Conservation (phyloP, 768 basidiomycete species). For the Cubamyces sp. region DNA sequence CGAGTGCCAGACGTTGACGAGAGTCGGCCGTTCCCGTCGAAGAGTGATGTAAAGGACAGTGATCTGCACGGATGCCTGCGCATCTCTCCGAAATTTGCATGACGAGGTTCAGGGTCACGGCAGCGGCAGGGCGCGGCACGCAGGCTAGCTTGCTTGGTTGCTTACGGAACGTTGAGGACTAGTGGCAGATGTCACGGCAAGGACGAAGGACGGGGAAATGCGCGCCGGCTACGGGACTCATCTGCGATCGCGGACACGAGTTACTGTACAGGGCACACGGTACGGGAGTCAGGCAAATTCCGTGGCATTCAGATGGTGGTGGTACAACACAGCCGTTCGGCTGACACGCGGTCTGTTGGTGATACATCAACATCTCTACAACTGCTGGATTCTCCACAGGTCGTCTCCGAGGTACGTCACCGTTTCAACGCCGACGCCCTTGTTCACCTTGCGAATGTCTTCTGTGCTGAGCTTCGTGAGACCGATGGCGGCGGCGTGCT, state of each 20-base stretch:
- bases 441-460: constrained; percentile 89
- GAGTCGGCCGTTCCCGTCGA: constrained; percentile 5
- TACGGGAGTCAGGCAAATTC: not conserved
- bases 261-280: not conserved
- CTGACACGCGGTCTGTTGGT: constrained; percentile 7
- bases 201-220: too few species aligned
- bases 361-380: constrained; percentile 43
- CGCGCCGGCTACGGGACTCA: too few species aligned
- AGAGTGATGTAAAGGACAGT: not conserved
- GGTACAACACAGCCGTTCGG: constrained; percentile 9
- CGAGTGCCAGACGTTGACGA: not conserved
- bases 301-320: constrained; percentile 1
- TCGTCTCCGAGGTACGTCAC: constrained; percentile 89
- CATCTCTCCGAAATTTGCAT: constrained; percentile 8
- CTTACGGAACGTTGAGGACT: not conserved
- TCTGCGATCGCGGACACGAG: not conserved
- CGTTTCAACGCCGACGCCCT: constrained; percentile 77
- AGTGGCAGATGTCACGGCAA: constrained; percentile 1
- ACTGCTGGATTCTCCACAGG: constrained; percentile 70
- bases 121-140: not conserved
- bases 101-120: not conserved
- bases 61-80: constrained; percentile 4
- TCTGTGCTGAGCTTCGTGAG: constrained; percentile 82
- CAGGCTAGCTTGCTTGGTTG: too few species aligned
- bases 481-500: constrained; percentile 87